phyloP scores from a whole-genome alignment of 257 asterid genomes.

The Nicotiana sylvestris region DNA sequence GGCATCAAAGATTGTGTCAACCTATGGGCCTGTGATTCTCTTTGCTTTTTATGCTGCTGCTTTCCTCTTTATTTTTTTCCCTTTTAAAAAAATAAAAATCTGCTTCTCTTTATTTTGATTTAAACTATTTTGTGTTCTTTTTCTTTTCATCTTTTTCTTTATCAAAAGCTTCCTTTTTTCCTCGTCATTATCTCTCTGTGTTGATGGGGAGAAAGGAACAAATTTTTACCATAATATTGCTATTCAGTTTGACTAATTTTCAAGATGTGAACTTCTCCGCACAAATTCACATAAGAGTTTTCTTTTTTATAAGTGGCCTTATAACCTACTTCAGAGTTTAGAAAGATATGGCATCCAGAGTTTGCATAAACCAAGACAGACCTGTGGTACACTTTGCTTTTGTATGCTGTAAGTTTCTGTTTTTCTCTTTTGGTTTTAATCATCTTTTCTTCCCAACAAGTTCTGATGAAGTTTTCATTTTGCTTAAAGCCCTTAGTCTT shows the following conservation, averaged over 20 bases:
- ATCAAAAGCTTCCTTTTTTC: neutral
- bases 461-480: neutral
- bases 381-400: neutral
- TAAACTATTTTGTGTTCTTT: neutral
- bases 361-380: neutral
- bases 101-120: neutral
- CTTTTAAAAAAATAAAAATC: neutral
- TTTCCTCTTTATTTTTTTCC: neutral
- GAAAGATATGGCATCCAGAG: neutral
- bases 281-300: neutral
- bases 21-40: neutral
- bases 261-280: neutral
- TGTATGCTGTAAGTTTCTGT: neutral
- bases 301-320: neutral
- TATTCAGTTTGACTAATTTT: neutral
- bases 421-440: neutral
- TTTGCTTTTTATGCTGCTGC: neutral
- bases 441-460: neutral
- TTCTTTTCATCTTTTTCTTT: neutral
- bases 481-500: neutral
- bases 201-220: neutral
- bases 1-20: neutral
- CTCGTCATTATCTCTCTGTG: neutral
- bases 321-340: neutral
- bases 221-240: neutral